Evolutionary conservation across 768 basidiomycete genomes (phyloP).

Genomic region (Pisolithus microcarpus): DNA sequence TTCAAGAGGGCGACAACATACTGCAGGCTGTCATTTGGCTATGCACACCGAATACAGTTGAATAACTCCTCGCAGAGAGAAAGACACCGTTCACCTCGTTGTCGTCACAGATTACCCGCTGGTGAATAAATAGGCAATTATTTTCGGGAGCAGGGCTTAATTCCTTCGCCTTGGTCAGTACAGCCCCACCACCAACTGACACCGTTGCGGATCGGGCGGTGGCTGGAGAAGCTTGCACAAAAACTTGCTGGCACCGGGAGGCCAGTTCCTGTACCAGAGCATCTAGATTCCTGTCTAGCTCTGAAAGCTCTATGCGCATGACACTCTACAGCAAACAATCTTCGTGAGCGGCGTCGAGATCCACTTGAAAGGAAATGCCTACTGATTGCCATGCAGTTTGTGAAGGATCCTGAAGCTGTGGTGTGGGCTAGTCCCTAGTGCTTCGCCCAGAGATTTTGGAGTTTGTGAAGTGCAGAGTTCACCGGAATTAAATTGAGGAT

Average conservation of each 20-base stretch:
- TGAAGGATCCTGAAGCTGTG: constrained; percentile 40
- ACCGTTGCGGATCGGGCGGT: constrained; percentile 53
- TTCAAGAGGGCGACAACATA: constrained; percentile 45
- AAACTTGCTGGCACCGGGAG: constrained; percentile 51
- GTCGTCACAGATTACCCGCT: constrained; percentile 41
- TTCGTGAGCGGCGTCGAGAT: constrained; percentile 20
- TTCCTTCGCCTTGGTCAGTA: constrained; percentile 24
- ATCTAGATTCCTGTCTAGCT: constrained; percentile 64
- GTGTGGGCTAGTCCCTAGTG: constrained; percentile 42
- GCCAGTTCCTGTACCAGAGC: constrained; percentile 58
- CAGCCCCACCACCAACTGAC: constrained; percentile 24
- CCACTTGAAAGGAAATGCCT: constrained; percentile 29
- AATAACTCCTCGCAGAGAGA: constrained; percentile 15
- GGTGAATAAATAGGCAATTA: constrained; percentile 38
- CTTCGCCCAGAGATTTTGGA: constrained; percentile 25
- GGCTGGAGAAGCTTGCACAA: constrained; percentile 55
- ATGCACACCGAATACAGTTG: constrained; percentile 14
- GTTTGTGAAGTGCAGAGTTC: constrained; percentile 22
- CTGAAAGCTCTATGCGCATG: constrained; percentile 42
- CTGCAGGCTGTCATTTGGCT: constrained; percentile 42
- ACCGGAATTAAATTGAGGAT: constrained; percentile 28
- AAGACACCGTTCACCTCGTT: constrained; percentile 41
- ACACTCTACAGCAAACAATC: constrained; percentile 36
- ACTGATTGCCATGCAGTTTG: constrained; percentile 49
- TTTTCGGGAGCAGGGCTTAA: constrained; percentile 26